Evolutionary conservation across 148 eudicot species (phyloP), one percentile per base, ranked within the genome.

Genomic region (Salicornia ramosissima): DNA sequence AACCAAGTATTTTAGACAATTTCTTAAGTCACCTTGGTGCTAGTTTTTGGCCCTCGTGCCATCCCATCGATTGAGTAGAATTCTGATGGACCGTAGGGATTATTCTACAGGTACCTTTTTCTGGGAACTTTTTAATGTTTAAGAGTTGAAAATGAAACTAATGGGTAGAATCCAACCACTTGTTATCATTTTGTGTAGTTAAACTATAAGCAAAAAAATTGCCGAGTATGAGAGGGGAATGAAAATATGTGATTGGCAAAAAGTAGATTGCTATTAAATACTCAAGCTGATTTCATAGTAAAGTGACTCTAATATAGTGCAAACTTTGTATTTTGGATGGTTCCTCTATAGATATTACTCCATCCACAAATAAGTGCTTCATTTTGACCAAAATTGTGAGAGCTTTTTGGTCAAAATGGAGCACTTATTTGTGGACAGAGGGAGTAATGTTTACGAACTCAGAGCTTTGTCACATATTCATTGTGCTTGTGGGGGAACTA

Each of bases 241-340:
- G 2, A 39, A 19, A 64, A 42, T 4, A 22, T 64, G 12, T 64
- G 68, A 18, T 45, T 43, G 21, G 43, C 33, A 64, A 21, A 24
- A 34, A 49, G 30, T 12, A 19, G 49, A n/a, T n/a, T 31, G 8
- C 50, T 22, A 28, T 61, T 55, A 16, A 30, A 31, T 31, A 15
- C 47, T 63, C 6, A 60, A 54, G 28, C 16, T 62, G 33, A 22
- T 62, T 50, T 65, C 39, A 8, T 40, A 0, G 25, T 10, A 25
- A 47, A 58, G 55, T 43, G 45, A 57, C 28, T 60, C n/a, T 43
- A 33, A 43, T 10, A n/a, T 16, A 66, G 28, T 68, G 71, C 43
- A 40, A 22, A 1, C 33, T 49, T 30, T 31, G 42, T 50, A 24
- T 22, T 4, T 58, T 45, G 4, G 34, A 22, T 49, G 33, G 22